These are phyloP conservation scores for Sherardia arvensis DNA, from an alignment of 257 asterid species.

Conservation along the genomic window DNA sequence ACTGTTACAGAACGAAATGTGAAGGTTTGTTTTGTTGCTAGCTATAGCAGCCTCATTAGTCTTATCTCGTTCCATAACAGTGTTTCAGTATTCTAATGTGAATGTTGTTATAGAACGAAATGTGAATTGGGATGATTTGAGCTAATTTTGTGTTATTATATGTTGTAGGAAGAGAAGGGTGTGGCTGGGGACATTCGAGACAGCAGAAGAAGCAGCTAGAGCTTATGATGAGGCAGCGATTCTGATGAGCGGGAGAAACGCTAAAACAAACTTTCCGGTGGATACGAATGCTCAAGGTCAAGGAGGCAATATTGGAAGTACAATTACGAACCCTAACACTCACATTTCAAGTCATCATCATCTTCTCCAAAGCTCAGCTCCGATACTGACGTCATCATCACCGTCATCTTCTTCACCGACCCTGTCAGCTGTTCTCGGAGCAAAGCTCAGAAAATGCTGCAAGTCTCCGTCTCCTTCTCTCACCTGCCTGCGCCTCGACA, in stretches of 20 bases:
- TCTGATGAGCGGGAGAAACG: conserved; percentile 47
- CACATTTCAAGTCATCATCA: conserved; percentile 2
- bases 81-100: no score
- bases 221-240: conserved; percentile 56
- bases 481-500: conserved; percentile 51
- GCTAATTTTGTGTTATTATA: background rate
- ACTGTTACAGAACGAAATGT: no score
- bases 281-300: conserved; percentile 2
- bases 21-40: no score
- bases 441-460: conserved; percentile 35
- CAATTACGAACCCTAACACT: background rate
- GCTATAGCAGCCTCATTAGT: no score
- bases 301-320: background rate
- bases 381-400: background rate
- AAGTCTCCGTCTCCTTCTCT: conserved; percentile 43
- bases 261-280: conserved; percentile 49
- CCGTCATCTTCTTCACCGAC: conserved; percentile 18
- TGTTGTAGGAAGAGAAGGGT: conserved; percentile 44
- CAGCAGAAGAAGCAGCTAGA: conserved; percentile 52
- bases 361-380: background rate
- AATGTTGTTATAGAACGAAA: no score
- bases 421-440: conserved; percentile 28
- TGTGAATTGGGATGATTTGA: background rate
- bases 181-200: conserved; percentile 54
- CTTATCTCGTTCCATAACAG: no score